Evolutionary conservation across 768 basidiomycete genomes (phyloP).

Genomic region (Lentinula boryana): DNA sequence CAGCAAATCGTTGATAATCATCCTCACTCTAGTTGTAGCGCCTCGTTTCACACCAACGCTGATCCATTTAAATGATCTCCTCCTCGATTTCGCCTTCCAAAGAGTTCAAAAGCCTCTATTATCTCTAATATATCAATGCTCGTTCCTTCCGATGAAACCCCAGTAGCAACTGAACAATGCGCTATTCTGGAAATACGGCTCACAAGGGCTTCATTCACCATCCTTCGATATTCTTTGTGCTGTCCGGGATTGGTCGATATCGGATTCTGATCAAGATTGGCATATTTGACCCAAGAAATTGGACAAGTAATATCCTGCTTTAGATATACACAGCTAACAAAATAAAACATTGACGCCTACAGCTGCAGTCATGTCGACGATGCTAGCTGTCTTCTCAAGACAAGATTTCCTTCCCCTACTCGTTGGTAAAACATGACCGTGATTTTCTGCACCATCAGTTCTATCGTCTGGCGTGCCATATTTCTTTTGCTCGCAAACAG

Average conservation of each 20-base stretch:
- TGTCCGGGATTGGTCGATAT: background rate
- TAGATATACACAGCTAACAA: background rate
- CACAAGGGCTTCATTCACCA: too few relatives aligned
- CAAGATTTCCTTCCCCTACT: too few relatives aligned
- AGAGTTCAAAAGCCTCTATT: background rate
- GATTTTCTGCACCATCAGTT: too few relatives aligned
- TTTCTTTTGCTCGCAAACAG: too few relatives aligned
- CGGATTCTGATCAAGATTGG: background rate
- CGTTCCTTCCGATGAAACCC: background rate
- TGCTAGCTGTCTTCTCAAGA: too few relatives aligned
- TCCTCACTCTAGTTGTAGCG: background rate
- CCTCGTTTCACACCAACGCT: too few relatives aligned
- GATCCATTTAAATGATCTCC: background rate
- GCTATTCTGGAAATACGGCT: too few relatives aligned
- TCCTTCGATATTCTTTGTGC: background rate
- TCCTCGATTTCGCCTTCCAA: background rate
- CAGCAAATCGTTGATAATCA: background rate
- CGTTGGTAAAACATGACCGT: too few relatives aligned
- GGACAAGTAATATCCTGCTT: background rate
- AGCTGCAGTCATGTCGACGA: too few relatives aligned
- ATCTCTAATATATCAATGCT: background rate
- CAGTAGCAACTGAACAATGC: background rate
- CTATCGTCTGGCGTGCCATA: too few relatives aligned
- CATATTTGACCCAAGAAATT: background rate
- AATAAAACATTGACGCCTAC: background rate